Evolutionary conservation across 352 stramenopile species (phyloP).

Genomic region (Pythium oligandrum): DNA sequence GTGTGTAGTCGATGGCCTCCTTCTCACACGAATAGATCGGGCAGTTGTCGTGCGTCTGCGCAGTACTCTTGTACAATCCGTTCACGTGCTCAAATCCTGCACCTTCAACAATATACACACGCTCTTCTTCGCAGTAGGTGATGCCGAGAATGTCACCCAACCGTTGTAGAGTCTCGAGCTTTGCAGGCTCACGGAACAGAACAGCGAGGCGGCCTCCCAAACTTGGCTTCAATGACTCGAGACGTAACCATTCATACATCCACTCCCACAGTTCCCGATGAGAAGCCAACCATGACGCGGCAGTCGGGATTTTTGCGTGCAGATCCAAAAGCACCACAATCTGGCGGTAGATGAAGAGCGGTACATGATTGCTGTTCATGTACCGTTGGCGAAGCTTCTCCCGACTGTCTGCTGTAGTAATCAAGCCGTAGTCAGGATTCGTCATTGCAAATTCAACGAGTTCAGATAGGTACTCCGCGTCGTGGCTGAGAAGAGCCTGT

Average conservation of each 20-base stretch:
- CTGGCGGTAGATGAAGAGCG: conserved; percentile 79
- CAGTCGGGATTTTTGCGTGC: conserved; percentile 49
- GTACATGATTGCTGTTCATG: conserved; percentile 59
- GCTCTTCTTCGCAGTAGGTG: conserved; percentile 67
- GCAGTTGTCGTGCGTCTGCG: conserved; percentile 69
- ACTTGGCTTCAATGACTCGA: conserved; percentile 78
- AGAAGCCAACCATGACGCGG: conserved; percentile 48
- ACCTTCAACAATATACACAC: conserved; percentile 84
- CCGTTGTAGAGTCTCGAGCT: conserved; percentile 62
- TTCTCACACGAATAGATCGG: conserved; percentile 65
- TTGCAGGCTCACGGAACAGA: conserved; percentile 65
- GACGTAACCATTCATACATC: conserved; percentile 86
- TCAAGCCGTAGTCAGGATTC: conserved; percentile 60
- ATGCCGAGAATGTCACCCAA: conserved; percentile 61
- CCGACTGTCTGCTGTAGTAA: conserved; percentile 60
- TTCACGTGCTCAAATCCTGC: conserved; percentile 91
- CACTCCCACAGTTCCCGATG: conserved; percentile 68
- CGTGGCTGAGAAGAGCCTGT: conserved; percentile 56
- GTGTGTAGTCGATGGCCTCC: conserved; percentile 83
- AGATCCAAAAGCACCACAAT: conserved; percentile 68
- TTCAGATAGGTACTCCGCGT: conserved; percentile 50
- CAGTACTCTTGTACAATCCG: conserved; percentile 90
- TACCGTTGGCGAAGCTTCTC: conserved; percentile 62
- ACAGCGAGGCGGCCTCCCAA: conserved; percentile 61
- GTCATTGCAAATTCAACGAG: conserved; percentile 68